Conservation (phyloP, 2,329 filamentous ascomycete genomes). For the Sporothrix phasma region DNA sequence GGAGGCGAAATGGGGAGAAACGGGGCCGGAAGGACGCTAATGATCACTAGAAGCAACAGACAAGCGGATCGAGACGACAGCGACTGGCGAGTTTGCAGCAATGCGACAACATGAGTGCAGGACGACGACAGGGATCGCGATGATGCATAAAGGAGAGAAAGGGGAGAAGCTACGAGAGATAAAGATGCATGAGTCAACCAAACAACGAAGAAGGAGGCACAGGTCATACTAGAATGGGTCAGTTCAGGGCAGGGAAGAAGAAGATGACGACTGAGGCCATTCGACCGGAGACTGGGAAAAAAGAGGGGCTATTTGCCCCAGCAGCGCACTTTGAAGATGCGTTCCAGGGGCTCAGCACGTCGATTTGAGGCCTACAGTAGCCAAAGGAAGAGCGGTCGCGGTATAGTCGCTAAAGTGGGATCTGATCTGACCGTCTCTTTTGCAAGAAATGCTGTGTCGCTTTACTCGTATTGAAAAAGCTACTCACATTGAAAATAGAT, state of each 20-base stretch:
- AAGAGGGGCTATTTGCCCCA: constrained; percentile 6
- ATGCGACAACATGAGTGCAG: not conserved
- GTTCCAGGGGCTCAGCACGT: not conserved
- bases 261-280: constrained; percentile 2
- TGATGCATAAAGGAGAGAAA: not conserved
- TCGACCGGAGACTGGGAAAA: constrained; percentile 5
- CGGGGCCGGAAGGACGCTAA: constrained; percentile 4
- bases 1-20: constrained; percentile 3
- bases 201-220: not conserved
- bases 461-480: not conserved
- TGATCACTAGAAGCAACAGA: not conserved
- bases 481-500: too few species aligned
- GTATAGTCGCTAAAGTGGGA: not conserved
- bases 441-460: too few species aligned
- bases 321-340: not conserved
- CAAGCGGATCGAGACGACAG: not conserved
- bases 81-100: not conserved
- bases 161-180: not conserved
- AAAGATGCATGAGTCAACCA: not conserved
- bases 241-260: not conserved
- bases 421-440: too few species aligned
- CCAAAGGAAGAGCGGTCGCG: not conserved
- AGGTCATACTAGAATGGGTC: not conserved
- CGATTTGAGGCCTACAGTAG: constrained; percentile 5
- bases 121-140: not conserved